Percentiles rank a stretch among this genome's conserved stretches.
These are phyloP conservation scores for Xylaria castorea DNA, from an alignment of 495 filamentous ascomycete genomes.

Conservation along the genomic window DNA sequence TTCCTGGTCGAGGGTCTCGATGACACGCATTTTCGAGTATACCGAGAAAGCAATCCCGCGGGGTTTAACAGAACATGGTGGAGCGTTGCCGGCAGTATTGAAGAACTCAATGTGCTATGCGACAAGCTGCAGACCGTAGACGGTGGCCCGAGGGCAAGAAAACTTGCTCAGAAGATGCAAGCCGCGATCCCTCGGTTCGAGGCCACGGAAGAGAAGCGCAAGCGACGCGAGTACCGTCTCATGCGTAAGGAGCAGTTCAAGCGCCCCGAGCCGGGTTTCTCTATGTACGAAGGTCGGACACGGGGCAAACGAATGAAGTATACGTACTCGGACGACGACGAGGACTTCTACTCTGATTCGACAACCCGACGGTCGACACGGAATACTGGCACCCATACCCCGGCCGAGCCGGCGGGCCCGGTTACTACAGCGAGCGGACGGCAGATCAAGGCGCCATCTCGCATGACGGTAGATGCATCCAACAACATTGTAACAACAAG, in stretches of 20 bases:
- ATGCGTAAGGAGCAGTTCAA: slow-evolving; percentile 85
- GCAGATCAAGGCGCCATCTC: slow-evolving; percentile 78
- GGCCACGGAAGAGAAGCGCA: slow-evolving; percentile 94
- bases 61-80: slow-evolving; percentile 84
- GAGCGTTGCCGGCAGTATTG: slow-evolving; percentile 88
- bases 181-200: slow-evolving; percentile 91
- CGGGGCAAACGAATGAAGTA: slow-evolving; percentile 95
- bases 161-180: slow-evolving; percentile 77
- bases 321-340: slow-evolving; percentile 92
- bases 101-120: slow-evolving; percentile 77
- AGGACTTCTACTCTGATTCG: slow-evolving; percentile 75
- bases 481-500: slow-evolving; percentile 49
- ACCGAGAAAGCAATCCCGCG: slow-evolving; percentile 87
- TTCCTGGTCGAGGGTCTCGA: slow-evolving; percentile 94
- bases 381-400: slow-evolving; percentile 73
- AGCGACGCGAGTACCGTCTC: slow-evolving; percentile 88
- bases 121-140: slow-evolving; percentile 77
- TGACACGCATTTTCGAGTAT: slow-evolving; percentile 93
- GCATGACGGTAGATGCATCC: slow-evolving; percentile 77
- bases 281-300: slow-evolving; percentile 93
- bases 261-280: slow-evolving; percentile 87
- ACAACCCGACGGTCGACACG: slow-evolving; percentile 72
- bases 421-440: slow-evolving; percentile 90
- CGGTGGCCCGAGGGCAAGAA: slow-evolving; percentile 76
- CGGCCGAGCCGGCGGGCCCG: slow-evolving; percentile 72